These are phyloP conservation scores for Microdochium trichocladiopsis DNA, from an alignment of 2,329 filamentous ascomycete genomes.

Conservation along the genomic window DNA sequence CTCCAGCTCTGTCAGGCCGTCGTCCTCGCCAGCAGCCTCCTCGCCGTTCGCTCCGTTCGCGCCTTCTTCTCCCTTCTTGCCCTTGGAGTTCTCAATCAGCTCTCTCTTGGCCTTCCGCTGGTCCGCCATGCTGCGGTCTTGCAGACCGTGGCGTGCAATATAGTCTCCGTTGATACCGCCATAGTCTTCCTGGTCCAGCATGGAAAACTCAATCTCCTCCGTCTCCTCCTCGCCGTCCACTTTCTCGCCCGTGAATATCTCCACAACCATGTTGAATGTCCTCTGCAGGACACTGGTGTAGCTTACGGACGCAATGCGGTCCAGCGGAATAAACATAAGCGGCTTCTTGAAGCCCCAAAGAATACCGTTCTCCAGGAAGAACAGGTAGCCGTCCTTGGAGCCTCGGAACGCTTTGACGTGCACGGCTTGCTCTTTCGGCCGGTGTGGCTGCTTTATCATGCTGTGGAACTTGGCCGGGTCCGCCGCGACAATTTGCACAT, in stretches of 20 bases:
- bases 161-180: conserved; percentile 56
- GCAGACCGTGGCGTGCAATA: conserved; percentile 51
- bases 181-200: conserved; percentile 65
- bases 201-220: conserved; percentile 60
- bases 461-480: conserved; percentile 52
- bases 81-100: conserved; percentile 50
- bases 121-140: conserved; percentile 64
- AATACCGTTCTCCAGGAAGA: conserved; percentile 60
- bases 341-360: conserved; percentile 68
- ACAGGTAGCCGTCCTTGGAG: conserved; percentile 62
- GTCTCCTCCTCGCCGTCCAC: conserved; percentile 34
- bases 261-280: conserved; percentile 62
- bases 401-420: conserved; percentile 61
- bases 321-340: conserved; percentile 55
- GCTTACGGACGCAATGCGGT: conserved; percentile 54
- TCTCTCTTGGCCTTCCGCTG: conserved; percentile 58
- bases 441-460: conserved; percentile 46
- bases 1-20: conserved; percentile 37
- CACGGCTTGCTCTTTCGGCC: conserved; percentile 55
- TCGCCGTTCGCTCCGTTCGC: conserved; percentile 24
- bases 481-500: conserved; percentile 40
- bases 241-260: conserved; percentile 37
- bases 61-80: conserved; percentile 35
- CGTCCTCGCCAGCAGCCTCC: conserved; percentile 25
- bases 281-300: conserved; percentile 62